phyloP scores from a whole-genome alignment of 2,329 filamentous ascomycete genomes.

The Fusarium fracticaudum region DNA sequence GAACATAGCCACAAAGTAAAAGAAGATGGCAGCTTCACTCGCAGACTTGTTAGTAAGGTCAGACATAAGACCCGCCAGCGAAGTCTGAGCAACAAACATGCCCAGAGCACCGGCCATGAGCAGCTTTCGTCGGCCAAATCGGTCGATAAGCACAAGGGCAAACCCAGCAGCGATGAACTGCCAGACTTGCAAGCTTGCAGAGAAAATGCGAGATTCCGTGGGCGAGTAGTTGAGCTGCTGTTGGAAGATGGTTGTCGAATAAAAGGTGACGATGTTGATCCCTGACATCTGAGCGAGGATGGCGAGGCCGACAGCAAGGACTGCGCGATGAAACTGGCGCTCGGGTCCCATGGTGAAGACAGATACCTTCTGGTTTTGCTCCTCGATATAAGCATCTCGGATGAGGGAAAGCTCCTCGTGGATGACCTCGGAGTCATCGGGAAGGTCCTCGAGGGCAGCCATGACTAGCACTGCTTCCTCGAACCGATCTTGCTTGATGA shows the following conservation, averaged over 20 bases:
- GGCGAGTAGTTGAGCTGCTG: background rate
- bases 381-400: background rate
- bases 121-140: background rate
- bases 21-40: background rate
- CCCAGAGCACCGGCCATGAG: background rate
- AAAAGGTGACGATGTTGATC: background rate
- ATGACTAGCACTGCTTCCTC: background rate
- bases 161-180: background rate
- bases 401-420: background rate
- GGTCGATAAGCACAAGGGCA: background rate
- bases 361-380: background rate
- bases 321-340: background rate
- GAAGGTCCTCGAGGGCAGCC: background rate
- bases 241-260: background rate
- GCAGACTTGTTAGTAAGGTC: background rate
- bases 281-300: background rate
- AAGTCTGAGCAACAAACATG: background rate
- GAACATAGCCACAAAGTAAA: background rate
- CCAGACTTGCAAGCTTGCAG: background rate
- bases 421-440: background rate
- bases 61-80: background rate
- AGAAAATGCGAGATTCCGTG: background rate
- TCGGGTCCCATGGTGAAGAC: background rate
- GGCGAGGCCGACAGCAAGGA: background rate
- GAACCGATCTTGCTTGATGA: background rate